Percentiles rank a stretch among this genome's conserved stretches.
phyloP scores from a whole-genome alignment of 768 basidiomycete species.

The Lactarius hengduanensis region DNA sequence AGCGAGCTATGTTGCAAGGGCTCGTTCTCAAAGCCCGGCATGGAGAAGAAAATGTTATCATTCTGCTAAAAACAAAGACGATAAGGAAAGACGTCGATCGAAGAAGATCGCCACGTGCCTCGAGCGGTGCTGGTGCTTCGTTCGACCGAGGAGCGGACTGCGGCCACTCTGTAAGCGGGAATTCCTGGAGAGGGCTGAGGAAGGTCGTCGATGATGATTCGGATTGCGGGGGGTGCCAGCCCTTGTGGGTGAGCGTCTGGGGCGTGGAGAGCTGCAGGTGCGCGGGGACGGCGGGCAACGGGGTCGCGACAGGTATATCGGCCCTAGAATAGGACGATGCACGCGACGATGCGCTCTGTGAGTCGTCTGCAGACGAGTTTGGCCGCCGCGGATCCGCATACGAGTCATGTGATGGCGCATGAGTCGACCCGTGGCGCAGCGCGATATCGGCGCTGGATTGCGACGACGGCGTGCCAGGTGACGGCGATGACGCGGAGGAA shows the following conservation, averaged over 20 bases:
- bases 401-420: slow-evolving; percentile 16
- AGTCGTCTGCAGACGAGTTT: neutral
- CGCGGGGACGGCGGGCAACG: neutral
- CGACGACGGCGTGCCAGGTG: neutral
- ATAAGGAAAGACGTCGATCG: neutral
- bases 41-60: slow-evolving; percentile 2
- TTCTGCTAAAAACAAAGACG: slow-evolving; percentile 1
- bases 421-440: neutral
- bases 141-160: neutral
- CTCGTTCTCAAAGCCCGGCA: neutral
- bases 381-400: neutral
- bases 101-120: slow-evolving; percentile 13
- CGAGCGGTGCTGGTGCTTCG: neutral
- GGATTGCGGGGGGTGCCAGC: slow-evolving; percentile 1
- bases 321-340: too few relatives aligned
- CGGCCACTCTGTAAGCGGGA: neutral
- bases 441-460: slow-evolving; percentile 4
- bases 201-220: neutral
- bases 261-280: too few relatives aligned
- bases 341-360: too few relatives aligned
- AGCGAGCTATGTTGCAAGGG: neutral
- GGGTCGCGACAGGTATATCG: too few relatives aligned
- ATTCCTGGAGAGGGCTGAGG: slow-evolving; percentile 10
- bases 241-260: neutral
- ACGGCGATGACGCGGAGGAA: slow-evolving; percentile 7